Conservation (phyloP, 192 early-diverging fungal genomes). For the Backusella westeae region DNA sequence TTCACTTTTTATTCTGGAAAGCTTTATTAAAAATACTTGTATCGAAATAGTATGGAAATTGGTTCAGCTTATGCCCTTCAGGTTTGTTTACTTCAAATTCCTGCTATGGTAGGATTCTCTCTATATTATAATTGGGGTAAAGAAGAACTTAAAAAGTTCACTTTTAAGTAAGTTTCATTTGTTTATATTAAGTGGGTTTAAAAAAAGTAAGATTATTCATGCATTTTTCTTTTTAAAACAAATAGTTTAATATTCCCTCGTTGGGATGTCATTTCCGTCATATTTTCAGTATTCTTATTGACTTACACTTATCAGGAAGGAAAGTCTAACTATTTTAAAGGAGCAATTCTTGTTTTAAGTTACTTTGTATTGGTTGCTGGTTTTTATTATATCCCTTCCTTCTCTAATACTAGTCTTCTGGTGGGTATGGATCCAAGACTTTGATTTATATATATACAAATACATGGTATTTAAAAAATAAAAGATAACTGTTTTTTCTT, state of each 20-base stretch:
- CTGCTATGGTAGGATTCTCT: slow-evolving; percentile 86
- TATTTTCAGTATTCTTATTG: slow-evolving; percentile 64
- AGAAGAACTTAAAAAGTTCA: slow-evolving; percentile 28
- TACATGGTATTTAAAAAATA: not conserved
- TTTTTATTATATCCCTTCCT: slow-evolving; percentile 71
- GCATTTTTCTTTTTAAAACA: not conserved
- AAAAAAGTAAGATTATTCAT: not conserved
- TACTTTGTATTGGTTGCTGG: slow-evolving; percentile 82
- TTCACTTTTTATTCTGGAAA: not conserved
- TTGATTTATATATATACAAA: not conserved
- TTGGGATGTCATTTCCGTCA: slow-evolving; percentile 40
- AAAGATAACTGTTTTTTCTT: not conserved
- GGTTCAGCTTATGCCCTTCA: slow-evolving; percentile 95
- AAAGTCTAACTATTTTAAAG: slow-evolving; percentile 97
- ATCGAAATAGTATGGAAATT: slow-evolving; percentile 71
- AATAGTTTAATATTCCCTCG: slow-evolving; percentile 40
- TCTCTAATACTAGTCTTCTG: slow-evolving; percentile 25
- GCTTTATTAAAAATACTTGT: not conserved
- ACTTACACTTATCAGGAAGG: slow-evolving; percentile 96
- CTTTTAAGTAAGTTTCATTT: slow-evolving; percentile 32
- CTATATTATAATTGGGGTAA: slow-evolving; percentile 49
- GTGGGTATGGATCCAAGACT: slow-evolving; percentile 12
- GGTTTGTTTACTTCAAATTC: slow-evolving; percentile 93
- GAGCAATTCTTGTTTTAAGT: slow-evolving; percentile 81
- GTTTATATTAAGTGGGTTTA: not conserved